These are phyloP conservation scores for Ehretia macrophylla DNA, from an alignment of 257 asterid genomes.

Conservation along the genomic window DNA sequence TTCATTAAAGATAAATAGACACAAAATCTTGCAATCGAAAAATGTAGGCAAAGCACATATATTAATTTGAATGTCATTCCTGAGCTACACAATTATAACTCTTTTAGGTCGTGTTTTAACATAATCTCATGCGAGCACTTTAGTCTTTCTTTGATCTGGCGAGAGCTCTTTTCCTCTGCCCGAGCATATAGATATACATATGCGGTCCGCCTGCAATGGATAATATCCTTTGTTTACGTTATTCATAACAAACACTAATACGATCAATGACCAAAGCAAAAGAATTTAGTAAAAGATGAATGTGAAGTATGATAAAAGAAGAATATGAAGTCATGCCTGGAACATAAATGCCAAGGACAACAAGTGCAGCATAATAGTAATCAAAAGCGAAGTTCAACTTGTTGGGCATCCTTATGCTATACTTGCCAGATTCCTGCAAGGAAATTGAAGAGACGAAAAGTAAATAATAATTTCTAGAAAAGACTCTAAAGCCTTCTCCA, in stretches of 20 bases:
- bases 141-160: constrained; percentile 61
- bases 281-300: background rate
- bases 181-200: constrained; percentile 75
- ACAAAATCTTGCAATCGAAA: too few relatives aligned
- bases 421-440: constrained; percentile 51
- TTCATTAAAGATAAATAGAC: too few relatives aligned
- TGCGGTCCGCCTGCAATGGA: constrained; percentile 55
- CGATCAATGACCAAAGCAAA: background rate
- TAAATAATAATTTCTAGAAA: too few relatives aligned
- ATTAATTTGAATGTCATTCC: too few relatives aligned
- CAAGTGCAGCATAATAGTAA: constrained; percentile 54
- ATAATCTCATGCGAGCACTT: background rate
- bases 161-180: constrained; percentile 86
- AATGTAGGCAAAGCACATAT: too few relatives aligned
- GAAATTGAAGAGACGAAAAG: background rate
- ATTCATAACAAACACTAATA: background rate
- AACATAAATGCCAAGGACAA: constrained; percentile 45
- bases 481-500: too few relatives aligned
- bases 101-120: too few relatives aligned
- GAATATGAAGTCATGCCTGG: constrained; percentile 35
- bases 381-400: constrained; percentile 73
- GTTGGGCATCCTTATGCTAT: constrained; percentile 77
- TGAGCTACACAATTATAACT: too few relatives aligned
- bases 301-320: background rate
- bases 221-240: background rate